These are phyloP conservation scores for Irpex lacteus DNA, from an alignment of 1,284 basidiomycete genomes.

Conservation along the genomic window DNA sequence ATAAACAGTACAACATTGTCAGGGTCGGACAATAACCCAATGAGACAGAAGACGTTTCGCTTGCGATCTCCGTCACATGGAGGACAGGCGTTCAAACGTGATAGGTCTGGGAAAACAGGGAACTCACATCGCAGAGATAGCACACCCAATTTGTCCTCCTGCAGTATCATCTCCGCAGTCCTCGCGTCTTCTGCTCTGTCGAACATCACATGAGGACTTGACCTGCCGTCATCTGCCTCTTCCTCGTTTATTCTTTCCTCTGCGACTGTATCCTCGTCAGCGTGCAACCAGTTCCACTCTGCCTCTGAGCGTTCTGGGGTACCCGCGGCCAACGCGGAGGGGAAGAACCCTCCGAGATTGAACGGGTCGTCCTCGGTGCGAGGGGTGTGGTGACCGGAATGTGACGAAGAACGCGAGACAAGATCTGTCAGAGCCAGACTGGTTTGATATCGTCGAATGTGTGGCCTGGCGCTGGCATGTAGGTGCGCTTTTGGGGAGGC, in stretches of 20 bases:
- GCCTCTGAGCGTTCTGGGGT: constrained; percentile 11
- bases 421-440: constrained; percentile 13
- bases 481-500: neutral
- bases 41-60: neutral
- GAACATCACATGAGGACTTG: constrained; percentile 19
- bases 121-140: constrained; percentile 33
- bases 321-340: constrained; percentile 28
- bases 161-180: constrained; percentile 35
- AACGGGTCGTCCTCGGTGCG: constrained; percentile 41
- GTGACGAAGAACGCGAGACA: neutral
- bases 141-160: constrained; percentile 49
- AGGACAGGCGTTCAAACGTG: neutral
- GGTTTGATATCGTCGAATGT: constrained; percentile 22
- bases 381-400: constrained; percentile 17
- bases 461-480: constrained; percentile 9
- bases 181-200: constrained; percentile 23
- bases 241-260: constrained; percentile 5
- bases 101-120: neutral
- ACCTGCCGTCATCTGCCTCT: constrained; percentile 18
- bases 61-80: neutral
- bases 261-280: constrained; percentile 20
- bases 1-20: constrained; percentile 1
- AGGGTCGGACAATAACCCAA: neutral
- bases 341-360: constrained; percentile 49
- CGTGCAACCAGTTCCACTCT: constrained; percentile 41